Evolutionary conservation across 768 basidiomycete species (phyloP), one percentile per base, ranked within the genome.

Genomic region (Lactarius sp.): DNA sequence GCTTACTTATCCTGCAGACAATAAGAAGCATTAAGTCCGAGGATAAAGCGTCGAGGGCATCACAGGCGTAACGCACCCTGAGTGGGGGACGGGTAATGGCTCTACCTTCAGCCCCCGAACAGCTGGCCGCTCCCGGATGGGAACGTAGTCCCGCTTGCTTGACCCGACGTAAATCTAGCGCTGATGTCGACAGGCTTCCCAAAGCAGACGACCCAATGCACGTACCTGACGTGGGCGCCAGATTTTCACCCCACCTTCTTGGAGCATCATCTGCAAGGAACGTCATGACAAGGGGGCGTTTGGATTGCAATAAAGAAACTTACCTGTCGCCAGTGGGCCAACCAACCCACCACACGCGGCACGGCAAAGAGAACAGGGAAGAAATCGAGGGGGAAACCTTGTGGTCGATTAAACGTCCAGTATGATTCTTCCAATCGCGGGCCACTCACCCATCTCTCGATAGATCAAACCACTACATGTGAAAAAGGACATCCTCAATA

Each of bases 291-390:
- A 2, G 2, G 33, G 3, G 14, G 14, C 14, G 13, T 41, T 8
- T n/a, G 34, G 16, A 16, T 53, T 22, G 22, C 39, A n/a, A 31
- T 9, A 6, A n/a, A 34, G 20, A 1, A 50, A 66, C 74, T 58
- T 60, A 85, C 89, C 81, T 91, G 90, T 59, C 90, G 81, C 93
- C 93, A 95, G 74, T 94, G 93, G 0, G 92, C 90, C 8, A 95
- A 78, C 94, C 93, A 95, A 20, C 94, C 93, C 33, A 92, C 92
- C 8, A 96, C 92, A 22, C 94, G 85, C 1, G 94, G 94, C 2
- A 96, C 92, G 20, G 87, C 92, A 71, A 96, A 96, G 37, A 96
- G 77, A 22, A 96, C 93, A 0, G 94, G 93, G 85, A 94, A 95
- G 75, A 90, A 95, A 76, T 96, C 94, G 68, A 90, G 80, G 2